Base-by-base conservation (phyloP, 805 yeast genomes). In the Hanseniaspora singularis region DNA sequence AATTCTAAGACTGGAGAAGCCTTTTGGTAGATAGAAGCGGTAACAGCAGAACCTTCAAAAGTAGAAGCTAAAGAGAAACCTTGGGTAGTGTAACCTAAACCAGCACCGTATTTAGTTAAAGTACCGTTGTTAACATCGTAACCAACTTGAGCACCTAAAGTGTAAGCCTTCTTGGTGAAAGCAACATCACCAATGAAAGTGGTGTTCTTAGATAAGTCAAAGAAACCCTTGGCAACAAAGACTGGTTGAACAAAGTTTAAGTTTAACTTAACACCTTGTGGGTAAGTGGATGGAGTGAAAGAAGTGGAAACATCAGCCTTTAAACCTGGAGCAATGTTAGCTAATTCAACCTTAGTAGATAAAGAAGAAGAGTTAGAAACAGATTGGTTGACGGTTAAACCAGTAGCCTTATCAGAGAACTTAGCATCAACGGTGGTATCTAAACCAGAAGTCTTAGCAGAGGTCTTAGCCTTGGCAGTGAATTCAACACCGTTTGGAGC, bases 401-500 rank as follows among this genome's bases (percentile, higher is more conserved):
- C 96, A 52, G 92, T 72, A 53, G 87, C 74, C 74, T 86, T 86
- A 77, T 92, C 98, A 52, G 83, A 69, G 74, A 81, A 84, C 73
- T 84, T 86, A 59, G 94, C 83, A 70, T 92, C 97, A 50, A 92
- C 70, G 62, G 81, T 77, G 57, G 95, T 94, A 53, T 88, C 78
- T 57, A 92, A 77, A 57, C 94, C 71, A 63, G 82, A 79, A 62
- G 79, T 84, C 69, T 77, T 77, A 60, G 77, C 74, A 60, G 80
- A 74, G 54, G 79, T 73, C 72, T 86, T 87, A 65, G 95, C 96
- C 74, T 85, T 86, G 63, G 86, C 84, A 61, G 92, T 76, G 78
- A 92, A 92, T 51, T 86, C 75, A 50, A 89, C 96, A 60, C 96
- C 96, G 66, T 87, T 89, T 65, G 96, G 95, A 58, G 98, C 95